Base-by-base conservation (phyloP, 768 basidiomycete species). In the Panaeolus cyanescens region DNA sequence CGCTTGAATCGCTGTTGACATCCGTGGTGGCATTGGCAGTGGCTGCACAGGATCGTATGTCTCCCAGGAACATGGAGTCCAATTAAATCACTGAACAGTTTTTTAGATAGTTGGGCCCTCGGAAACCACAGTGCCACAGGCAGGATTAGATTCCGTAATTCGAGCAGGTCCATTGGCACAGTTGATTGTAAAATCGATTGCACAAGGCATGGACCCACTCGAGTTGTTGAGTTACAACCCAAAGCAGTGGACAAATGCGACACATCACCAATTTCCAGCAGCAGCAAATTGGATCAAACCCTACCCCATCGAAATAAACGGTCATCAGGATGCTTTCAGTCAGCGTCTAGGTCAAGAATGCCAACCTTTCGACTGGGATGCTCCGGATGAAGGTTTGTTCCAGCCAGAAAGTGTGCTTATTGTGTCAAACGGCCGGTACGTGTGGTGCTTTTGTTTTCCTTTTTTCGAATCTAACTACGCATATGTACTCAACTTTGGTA, bases 341-440 rank as follows among this genome's bases (percentile, higher is more conserved):
- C 80, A 82, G 63, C 75, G 76, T 79, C 62, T 83, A 32, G 82
- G 81, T 3, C 77, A 79, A 59, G 81, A 82, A 71, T 83, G 81
- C 61, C 77, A 80, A 65, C 80, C 80, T 1, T 79, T 78, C 59
- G 54, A 59, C 12, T 73, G 75, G 65, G 59, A 68, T 37, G 74
- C 81, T 40, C 85, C 86, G 2, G 67, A 72, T 6, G 69, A 76
- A 36, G 77, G 73, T 25, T 70, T 88, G 15, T 87, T 87, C 67
- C 73, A 81, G 31, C 71, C 81, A 9, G 71, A 76, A 63, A 77
- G 83, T 59, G 74, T 85, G 5, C 78, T 78, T 17, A 85, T 87
- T 55, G 71, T 87, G 17, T 82, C 79, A 12, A 87, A 87, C 67
- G 85, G 85, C 59, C 74, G 80, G 80, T 79, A 64, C 37, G 67